Percentiles rank a stretch among this genome's conserved stretches.
Conservation (phyloP, 2,329 filamentous ascomycete species). For the Cucurbitaria berberidis region DNA sequence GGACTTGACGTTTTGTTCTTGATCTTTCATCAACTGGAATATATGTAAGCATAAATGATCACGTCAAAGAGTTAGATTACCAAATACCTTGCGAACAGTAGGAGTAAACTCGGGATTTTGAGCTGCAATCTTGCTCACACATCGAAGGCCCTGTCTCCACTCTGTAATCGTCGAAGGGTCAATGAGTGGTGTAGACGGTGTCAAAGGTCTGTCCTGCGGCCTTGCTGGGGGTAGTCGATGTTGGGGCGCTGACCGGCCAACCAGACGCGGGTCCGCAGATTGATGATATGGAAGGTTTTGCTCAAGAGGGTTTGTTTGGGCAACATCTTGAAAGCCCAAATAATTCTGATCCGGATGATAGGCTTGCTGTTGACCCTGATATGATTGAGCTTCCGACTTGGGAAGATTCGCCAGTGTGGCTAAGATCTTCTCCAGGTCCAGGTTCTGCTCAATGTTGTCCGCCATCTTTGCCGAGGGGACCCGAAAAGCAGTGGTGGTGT, state of each 20-base stretch:
- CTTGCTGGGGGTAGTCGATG: conserved; percentile 17
- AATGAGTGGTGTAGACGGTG: conserved; percentile 40
- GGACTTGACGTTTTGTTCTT: conserved; percentile 66
- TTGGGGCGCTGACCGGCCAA: conserved; percentile 20
- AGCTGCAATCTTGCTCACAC: conserved; percentile 54
- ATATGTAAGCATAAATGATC: conserved; percentile 7
- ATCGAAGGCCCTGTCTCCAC: conserved; percentile 56
- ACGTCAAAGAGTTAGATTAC: background rate
- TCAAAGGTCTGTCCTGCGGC: conserved; percentile 24
- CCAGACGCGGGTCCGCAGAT: conserved; percentile 30
- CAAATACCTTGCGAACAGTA: conserved; percentile 49
- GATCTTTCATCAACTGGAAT: conserved; percentile 64
- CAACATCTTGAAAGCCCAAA: conserved; percentile 4
- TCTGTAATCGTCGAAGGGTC: conserved; percentile 57
- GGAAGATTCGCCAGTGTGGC: conserved; percentile 43
- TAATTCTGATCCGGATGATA: conserved; percentile 7
- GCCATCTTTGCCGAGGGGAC: conserved; percentile 35
- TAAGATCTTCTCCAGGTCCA: conserved; percentile 45
- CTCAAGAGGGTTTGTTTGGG: conserved; percentile 4
- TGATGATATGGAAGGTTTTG: conserved; percentile 11
- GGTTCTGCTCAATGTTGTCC: conserved; percentile 27
- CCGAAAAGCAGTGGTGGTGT: background rate
- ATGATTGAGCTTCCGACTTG: conserved; percentile 16
- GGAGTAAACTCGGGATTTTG: conserved; percentile 52
- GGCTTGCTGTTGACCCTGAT: conserved; percentile 19